phyloP scores from a whole-genome alignment of 1,284 basidiomycete genomes.

The Rhodotorula sp. region DNA sequence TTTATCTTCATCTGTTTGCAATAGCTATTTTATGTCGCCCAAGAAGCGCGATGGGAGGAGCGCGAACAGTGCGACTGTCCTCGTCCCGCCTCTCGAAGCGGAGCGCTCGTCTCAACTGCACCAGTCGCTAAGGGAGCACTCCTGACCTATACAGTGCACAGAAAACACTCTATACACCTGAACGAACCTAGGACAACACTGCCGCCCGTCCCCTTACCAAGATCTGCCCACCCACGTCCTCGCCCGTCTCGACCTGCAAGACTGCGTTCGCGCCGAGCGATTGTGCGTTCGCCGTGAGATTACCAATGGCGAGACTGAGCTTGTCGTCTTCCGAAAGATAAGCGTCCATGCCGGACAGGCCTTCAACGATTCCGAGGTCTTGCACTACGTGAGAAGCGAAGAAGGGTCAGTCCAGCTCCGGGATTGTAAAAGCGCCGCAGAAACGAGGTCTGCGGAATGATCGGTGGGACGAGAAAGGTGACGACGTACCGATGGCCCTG shows the following conservation, averaged over 20 bases:
- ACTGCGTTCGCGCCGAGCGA: constrained; percentile 18
- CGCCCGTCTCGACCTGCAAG: constrained; percentile 20
- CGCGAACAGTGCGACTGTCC: too few relatives aligned
- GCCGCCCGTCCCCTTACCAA: constrained; percentile 20
- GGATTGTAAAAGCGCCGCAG: neutral
- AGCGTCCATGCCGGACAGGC: neutral
- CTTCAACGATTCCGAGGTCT: constrained; percentile 6
- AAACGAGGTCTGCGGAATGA: neutral
- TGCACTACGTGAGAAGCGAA: neutral
- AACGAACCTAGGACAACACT: neutral
- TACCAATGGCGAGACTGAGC: constrained; percentile 11
- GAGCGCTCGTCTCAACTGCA: too few relatives aligned
- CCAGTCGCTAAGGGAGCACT: too few relatives aligned
- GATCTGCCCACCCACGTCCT: constrained; percentile 18
- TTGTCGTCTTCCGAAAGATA: constrained; percentile 15
- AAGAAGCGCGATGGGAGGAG: too few relatives aligned
- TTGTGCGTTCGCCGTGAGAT: constrained; percentile 12
- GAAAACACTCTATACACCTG: too few relatives aligned
- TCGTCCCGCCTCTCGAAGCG: too few relatives aligned
- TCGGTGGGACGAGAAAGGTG: neutral
- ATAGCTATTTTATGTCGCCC: too few relatives aligned
- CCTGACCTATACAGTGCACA: too few relatives aligned
- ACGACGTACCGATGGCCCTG: neutral
- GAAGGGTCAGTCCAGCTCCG: neutral
- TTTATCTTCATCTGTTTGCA: too few relatives aligned